Base-by-base conservation (phyloP, 2,329 filamentous ascomycete genomes). In the Rugonectria rugulosa region DNA sequence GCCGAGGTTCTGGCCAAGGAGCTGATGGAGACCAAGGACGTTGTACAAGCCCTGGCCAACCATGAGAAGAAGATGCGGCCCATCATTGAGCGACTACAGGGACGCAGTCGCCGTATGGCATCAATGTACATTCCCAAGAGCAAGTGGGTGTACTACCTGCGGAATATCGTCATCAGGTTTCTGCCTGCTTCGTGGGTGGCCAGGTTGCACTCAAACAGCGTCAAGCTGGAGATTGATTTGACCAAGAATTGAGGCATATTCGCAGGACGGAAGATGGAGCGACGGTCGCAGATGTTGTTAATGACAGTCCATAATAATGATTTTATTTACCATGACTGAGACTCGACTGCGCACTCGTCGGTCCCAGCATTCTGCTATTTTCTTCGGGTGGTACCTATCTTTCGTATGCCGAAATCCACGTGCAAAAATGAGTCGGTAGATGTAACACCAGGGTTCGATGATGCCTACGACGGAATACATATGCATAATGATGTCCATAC, bases 91-190 rank as follows among this genome's bases (percentile, higher is more conserved):
- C 40, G 14, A 12, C 50, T 53, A 2, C 50, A 46, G 6, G 20
- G 21, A 3, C 50, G 50, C 4, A 53, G 50, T 21, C 50, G 50
- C 6, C 41, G 15, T 3, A 53, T 53, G 50, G 42, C 42, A 1
- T 15, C 50, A 2, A 46, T 53, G 50, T 53, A 53, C 14, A 46
- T 53, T 15, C 50, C 50, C 10, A 53, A 46, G 27, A 53, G 19
- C 20, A 53, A 5, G 7, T 34, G 45, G 14, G 41, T 26, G 41
- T 53, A 46, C 19, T 34, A 41, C 12, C 11, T 53, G 26, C 42
- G 50, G 17, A 53, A 53, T 15, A 4, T 53, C 6, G 2, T 53
- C 9, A 9, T 53, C 9, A 45, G 23, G 26, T 8, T 53, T 4
- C 31, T 46, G 34, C 50, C 50, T 11, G 12, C 23, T 21, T 53